phyloP scores from a whole-genome alignment of 352 stramenopile species.

The Phytophthora hybrid region DNA sequence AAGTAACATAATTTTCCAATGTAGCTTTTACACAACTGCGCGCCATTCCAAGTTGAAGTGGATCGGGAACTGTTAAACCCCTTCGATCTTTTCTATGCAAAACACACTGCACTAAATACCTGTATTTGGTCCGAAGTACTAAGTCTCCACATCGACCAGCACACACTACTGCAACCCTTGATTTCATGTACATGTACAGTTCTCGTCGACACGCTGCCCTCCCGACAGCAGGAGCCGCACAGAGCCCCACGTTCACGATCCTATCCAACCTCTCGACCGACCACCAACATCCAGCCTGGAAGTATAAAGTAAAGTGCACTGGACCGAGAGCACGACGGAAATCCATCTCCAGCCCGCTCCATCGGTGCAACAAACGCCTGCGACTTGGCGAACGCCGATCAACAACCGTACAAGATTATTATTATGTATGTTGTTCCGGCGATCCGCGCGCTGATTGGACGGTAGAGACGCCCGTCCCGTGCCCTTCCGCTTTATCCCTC shows the following conservation, averaged over 20 bases:
- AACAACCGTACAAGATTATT: neutral
- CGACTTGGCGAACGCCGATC: neutral
- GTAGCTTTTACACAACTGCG: too few relatives aligned
- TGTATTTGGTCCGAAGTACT: too few relatives aligned
- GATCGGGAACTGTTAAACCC: too few relatives aligned
- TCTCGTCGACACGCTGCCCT: too few relatives aligned
- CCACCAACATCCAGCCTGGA: neutral
- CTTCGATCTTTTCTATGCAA: too few relatives aligned
- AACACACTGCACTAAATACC: too few relatives aligned
- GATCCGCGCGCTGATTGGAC: conserved; percentile 1
- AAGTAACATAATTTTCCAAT: too few relatives aligned
- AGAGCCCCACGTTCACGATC: neutral
- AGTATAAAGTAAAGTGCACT: neutral
- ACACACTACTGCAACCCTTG: too few relatives aligned
- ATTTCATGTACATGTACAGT: too few relatives aligned
- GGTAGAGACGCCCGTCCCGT: neutral
- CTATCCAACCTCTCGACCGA: neutral
- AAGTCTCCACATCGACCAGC: too few relatives aligned
- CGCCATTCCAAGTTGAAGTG: too few relatives aligned
- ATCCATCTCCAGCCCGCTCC: neutral
- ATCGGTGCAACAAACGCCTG: neutral
- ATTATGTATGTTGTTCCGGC: neutral
- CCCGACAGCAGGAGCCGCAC: neutral
- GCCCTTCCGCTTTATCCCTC: neutral
- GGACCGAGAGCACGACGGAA: neutral